phyloP scores from a whole-genome alignment of 768 basidiomycete genomes.

The Sarcodon sp. region DNA sequence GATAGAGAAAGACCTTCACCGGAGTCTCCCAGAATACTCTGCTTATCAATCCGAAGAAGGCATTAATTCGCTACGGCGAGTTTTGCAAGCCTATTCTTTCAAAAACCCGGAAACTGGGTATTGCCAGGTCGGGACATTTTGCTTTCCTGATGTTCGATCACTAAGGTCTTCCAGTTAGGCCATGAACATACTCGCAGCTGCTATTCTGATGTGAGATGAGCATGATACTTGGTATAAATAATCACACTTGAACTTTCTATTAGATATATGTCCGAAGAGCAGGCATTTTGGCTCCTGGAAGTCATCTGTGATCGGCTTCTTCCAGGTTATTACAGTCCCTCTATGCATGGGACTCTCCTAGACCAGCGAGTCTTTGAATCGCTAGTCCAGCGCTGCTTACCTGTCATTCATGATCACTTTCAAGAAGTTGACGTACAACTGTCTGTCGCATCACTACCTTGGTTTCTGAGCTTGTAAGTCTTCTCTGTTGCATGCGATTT shows the following conservation, averaged over 20 bases:
- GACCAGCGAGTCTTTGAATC: slow-evolving; percentile 98
- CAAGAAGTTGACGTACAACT: slow-evolving; percentile 86
- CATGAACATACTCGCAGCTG: slow-evolving; percentile 95
- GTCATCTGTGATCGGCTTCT: slow-evolving; percentile 90
- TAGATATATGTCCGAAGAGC: slow-evolving; percentile 98
- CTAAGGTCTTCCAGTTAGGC: slow-evolving; percentile 34
- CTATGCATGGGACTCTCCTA: slow-evolving; percentile 98
- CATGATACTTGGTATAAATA: neutral
- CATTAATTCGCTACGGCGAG: slow-evolving; percentile 72
- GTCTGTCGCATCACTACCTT: slow-evolving; percentile 92
- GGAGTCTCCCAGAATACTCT: slow-evolving; percentile 92
- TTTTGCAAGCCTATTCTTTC: slow-evolving; percentile 91
- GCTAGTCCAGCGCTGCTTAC: slow-evolving; percentile 77
- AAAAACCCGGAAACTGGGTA: slow-evolving; percentile 92
- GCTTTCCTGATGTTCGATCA: neutral
- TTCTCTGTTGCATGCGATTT: slow-evolving; percentile 8
- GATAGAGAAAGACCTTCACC: slow-evolving; percentile 96
- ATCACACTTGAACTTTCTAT: slow-evolving; percentile 1
- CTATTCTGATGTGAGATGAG: slow-evolving; percentile 69
- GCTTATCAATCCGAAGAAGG: slow-evolving; percentile 91
- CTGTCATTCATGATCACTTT: slow-evolving; percentile 93
- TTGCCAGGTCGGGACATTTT: slow-evolving; percentile 53
- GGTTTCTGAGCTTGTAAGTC: slow-evolving; percentile 93
- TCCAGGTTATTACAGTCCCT: slow-evolving; percentile 97
- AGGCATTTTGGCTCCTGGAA: slow-evolving; percentile 94